Evolutionary conservation across 176 grass and related monocot species (phyloP), one percentile per base, ranked within the genome.

Genomic region (Miscanthus lutarioriparius): DNA sequence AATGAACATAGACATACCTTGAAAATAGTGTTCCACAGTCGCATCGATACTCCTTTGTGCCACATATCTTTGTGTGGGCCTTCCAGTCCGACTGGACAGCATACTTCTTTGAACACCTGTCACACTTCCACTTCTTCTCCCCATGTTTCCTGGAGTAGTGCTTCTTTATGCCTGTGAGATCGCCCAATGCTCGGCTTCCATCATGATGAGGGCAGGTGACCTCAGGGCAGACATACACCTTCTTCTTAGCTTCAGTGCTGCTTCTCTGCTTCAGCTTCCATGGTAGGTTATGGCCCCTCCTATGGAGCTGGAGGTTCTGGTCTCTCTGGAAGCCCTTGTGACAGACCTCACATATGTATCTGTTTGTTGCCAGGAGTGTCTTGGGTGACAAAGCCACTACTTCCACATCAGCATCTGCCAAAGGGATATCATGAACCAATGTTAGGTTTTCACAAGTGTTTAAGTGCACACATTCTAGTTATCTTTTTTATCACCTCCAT

Each of bases 1-100:
- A 80, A 74, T 43, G 41, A 61, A 74, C 9, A 83, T 37, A 82
- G 51, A 49, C 40, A 79, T 92, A 92, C 91, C 91, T 84, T 69
- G 87, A 92, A 72, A 92, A 92, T 40, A 92, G 78, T 30, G 84
- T 92, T 69, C 91, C 91, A 16, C 91, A 92, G 66, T 92, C 87
- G 27, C 91, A 92, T 56, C 91, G 87, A 65, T 92, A 90, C 47
- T 92, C 91, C 77, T 90, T 89, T 0, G 91, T 89, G 47, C 87
- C 91, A 47, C 91, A 92, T 81, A 87, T 87, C 87, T 92, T 92
- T 25, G 81, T 81, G 70, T 92, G 91, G 68, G 87, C 91, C 77
- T 92, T 92, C 91, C 91, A 92, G 41, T 92, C 91, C 3, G 91
- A 92, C 43, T 92, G 91, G 30, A 92, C 91, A n/a, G 91, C 91